These are phyloP conservation scores for Podospora bellae-mahoneyi DNA, from an alignment of 495 filamentous ascomycete genomes.

Conservation along the genomic window DNA sequence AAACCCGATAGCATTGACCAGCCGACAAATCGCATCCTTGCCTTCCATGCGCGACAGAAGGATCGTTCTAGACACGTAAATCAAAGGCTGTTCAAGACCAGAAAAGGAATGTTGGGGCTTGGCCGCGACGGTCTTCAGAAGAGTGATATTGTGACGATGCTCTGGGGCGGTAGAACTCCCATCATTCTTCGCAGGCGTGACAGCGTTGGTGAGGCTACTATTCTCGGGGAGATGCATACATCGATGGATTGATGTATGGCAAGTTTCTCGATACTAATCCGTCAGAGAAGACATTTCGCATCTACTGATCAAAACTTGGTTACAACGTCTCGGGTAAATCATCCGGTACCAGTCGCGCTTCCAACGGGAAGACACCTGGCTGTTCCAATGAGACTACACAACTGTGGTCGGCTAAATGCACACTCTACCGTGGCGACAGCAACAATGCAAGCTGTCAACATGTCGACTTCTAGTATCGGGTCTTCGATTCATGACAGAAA, in stretches of 20 bases:
- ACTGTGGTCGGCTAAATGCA: background rate
- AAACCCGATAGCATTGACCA: too few species aligned
- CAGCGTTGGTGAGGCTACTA: background rate
- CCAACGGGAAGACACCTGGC: background rate
- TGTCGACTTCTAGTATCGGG: background rate
- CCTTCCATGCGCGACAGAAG: too few species aligned
- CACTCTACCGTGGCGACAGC: background rate
- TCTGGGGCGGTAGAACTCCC: too few species aligned
- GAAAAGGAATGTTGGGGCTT: too few species aligned
- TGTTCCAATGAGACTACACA: background rate
- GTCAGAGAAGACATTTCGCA: background rate
- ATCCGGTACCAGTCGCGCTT: background rate
- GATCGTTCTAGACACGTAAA: too few species aligned
- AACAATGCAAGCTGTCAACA: constrained; percentile 12
- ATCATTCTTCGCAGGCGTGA: background rate
- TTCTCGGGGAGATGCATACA: background rate
- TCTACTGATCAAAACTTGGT: background rate
- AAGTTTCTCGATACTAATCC: background rate
- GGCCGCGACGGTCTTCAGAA: too few species aligned
- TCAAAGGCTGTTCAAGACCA: too few species aligned
- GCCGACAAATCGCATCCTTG: too few species aligned
- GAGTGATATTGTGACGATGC: too few species aligned
- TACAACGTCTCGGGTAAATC: constrained; percentile 1
- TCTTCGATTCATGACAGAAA: background rate
- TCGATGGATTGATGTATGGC: background rate